These are phyloP conservation scores for Monosporascus sp. DNA, from an alignment of 2,329 filamentous ascomycete genomes.

Conservation along the genomic window DNA sequence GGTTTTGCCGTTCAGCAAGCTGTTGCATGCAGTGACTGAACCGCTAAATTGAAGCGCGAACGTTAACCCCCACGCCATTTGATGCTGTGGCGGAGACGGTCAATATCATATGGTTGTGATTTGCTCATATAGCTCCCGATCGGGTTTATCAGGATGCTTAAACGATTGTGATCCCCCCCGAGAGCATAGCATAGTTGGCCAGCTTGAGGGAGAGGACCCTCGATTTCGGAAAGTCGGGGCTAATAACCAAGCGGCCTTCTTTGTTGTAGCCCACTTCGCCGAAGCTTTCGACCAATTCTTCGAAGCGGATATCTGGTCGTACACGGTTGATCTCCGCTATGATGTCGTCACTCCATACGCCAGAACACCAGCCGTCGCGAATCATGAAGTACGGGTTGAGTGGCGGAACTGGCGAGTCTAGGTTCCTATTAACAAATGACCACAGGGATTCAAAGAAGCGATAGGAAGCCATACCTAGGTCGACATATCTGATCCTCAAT, in stretches of 20 bases:
- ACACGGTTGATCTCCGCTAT: conserved; percentile 54
- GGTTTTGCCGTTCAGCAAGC: no score
- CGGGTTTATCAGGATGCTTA: conserved; percentile 10
- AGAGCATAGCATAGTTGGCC: conserved; percentile 51
- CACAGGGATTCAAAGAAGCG: background rate
- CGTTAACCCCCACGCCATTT: no score
- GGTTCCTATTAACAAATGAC: conserved; percentile 6
- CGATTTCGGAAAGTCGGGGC: conserved; percentile 49
- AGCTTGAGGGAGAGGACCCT: conserved; percentile 53
- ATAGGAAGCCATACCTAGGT: conserved; percentile 49
- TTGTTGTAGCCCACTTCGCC: conserved; percentile 55
- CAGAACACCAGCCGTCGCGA: conserved; percentile 55
- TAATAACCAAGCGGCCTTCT: conserved; percentile 53
- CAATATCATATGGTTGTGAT: background rate
- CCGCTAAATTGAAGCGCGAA: no score
- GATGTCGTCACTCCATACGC: conserved; percentile 69
- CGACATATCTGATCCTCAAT: conserved; percentile 69
- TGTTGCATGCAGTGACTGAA: no score
- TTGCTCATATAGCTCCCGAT: background rate
- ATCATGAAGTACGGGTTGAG: conserved; percentile 71
- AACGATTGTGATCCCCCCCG: conserved; percentile 32
- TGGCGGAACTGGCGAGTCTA: conserved; percentile 65
- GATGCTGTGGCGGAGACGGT: no score
- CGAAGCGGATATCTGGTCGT: conserved; percentile 54
- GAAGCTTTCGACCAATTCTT: conserved; percentile 60